A percentile compares a stretch with the other conserved stretches of the same genome.
Conservation (phyloP, 2,329 filamentous ascomycete genomes). For the Epichloe sibirici region DNA sequence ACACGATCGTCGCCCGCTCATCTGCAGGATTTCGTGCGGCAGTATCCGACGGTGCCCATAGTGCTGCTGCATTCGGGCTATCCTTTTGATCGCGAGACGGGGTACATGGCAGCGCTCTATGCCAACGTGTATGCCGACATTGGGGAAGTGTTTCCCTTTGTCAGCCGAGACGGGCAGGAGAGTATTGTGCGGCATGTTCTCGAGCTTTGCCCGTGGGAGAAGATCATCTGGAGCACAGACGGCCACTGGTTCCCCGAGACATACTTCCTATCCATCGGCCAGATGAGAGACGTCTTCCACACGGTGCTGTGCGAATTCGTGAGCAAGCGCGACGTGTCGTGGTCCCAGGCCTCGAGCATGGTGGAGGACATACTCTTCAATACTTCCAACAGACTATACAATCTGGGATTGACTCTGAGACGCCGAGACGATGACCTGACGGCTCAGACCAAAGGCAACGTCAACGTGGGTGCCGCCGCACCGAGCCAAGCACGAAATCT, state of each 20-base stretch:
- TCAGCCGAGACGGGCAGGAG: constrained; percentile 67
- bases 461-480: background rate
- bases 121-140: constrained; percentile 73
- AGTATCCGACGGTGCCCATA: constrained; percentile 57
- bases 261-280: constrained; percentile 58
- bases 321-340: constrained; percentile 46
- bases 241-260: constrained; percentile 72
- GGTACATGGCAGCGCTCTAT: constrained; percentile 67
- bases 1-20: constrained; percentile 60
- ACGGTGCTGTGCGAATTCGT: constrained; percentile 58
- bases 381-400: constrained; percentile 67
- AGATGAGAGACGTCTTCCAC: constrained; percentile 59
- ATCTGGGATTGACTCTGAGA: constrained; percentile 26
- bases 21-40: constrained; percentile 59
- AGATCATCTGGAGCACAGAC: constrained; percentile 71
- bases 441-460: background rate
- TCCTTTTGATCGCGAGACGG: constrained; percentile 66
- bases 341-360: constrained; percentile 48
- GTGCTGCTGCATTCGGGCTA: constrained; percentile 73
- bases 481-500: background rate
- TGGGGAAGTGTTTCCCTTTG: constrained; percentile 68
- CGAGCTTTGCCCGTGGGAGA: constrained; percentile 62
- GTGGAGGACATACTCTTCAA: constrained; percentile 60
- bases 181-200: constrained; percentile 57
- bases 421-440: background rate